Percentiles rank a stretch among this genome's conserved stretches.
phyloP scores from a whole-genome alignment of 257 asterid genomes.

The Petunia axillaris region DNA sequence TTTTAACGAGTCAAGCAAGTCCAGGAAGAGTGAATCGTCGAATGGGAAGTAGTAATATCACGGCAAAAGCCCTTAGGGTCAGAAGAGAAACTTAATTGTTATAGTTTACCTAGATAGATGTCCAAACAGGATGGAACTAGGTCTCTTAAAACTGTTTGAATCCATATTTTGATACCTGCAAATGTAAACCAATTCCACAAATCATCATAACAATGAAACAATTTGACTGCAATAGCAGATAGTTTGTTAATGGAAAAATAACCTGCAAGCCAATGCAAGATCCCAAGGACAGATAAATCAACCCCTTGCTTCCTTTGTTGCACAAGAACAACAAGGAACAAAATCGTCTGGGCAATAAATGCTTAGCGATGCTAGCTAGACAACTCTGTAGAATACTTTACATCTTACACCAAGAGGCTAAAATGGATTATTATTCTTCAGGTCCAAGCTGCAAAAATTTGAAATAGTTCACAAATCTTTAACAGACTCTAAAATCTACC shows the following conservation, averaged over 20 bases:
- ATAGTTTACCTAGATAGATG: neutral
- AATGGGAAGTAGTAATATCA: neutral
- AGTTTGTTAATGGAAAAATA: neutral
- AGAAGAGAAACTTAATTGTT: neutral
- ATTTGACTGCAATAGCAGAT: neutral
- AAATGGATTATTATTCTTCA: neutral
- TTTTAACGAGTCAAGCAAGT: neutral
- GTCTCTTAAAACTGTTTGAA: constrained; percentile 3
- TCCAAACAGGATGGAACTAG: neutral
- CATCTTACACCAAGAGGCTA: neutral
- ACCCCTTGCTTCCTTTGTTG: neutral
- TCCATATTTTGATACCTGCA: neutral
- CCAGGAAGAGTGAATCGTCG: constrained; percentile 5
- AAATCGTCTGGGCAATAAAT: neutral
- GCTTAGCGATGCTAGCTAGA: neutral
- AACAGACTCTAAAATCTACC: neutral
- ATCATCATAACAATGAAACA: neutral
- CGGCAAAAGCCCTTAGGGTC: too few species aligned
- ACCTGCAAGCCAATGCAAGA: neutral
- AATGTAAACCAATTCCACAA: neutral
- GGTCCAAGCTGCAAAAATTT: neutral
- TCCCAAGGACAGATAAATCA: neutral
- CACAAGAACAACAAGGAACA: neutral
- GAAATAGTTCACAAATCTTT: neutral
- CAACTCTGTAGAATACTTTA: neutral